phyloP scores from a whole-genome alignment of 768 basidiomycete genomes.

The Naganishia randhawae region DNA sequence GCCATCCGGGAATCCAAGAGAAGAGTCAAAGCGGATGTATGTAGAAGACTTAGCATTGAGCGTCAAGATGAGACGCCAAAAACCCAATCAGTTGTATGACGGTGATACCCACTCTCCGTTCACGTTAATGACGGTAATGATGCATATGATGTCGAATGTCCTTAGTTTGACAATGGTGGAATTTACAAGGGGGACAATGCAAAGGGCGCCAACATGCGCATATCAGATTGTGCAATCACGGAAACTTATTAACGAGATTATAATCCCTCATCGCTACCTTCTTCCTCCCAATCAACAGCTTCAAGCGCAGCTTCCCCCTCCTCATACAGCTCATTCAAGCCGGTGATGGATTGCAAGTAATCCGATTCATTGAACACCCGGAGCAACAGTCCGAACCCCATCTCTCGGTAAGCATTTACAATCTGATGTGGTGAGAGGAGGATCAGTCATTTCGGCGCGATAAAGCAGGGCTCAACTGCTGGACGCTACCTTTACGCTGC shows the following conservation, averaged over 20 bases:
- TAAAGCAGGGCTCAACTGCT: neutral
- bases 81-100: neutral
- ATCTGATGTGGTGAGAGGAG: slow-evolving; percentile 55
- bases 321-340: slow-evolving; percentile 69
- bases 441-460: neutral
- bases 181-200: too few relatives aligned
- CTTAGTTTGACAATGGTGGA: too few relatives aligned
- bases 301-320: slow-evolving; percentile 71
- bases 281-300: slow-evolving; percentile 73
- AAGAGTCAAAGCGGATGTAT: neutral
- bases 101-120: neutral
- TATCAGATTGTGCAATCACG: too few relatives aligned
- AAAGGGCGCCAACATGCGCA: too few relatives aligned
- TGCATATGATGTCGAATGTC: neutral
- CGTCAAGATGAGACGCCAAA: neutral
- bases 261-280: slow-evolving; percentile 56
- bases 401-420: slow-evolving; percentile 70
- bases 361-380: slow-evolving; percentile 76
- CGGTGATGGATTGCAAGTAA: slow-evolving; percentile 70
- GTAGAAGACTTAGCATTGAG: neutral
- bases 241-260: too few relatives aligned
- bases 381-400: slow-evolving; percentile 74
- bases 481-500: slow-evolving; percentile 66
- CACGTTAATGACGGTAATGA: neutral
- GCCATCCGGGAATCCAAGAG: neutral